Percentiles rank a stretch among this genome's conserved stretches.
Evolutionary conservation across 1,284 basidiomycete genomes (phyloP).

Genomic region (Puccinia hordei): DNA sequence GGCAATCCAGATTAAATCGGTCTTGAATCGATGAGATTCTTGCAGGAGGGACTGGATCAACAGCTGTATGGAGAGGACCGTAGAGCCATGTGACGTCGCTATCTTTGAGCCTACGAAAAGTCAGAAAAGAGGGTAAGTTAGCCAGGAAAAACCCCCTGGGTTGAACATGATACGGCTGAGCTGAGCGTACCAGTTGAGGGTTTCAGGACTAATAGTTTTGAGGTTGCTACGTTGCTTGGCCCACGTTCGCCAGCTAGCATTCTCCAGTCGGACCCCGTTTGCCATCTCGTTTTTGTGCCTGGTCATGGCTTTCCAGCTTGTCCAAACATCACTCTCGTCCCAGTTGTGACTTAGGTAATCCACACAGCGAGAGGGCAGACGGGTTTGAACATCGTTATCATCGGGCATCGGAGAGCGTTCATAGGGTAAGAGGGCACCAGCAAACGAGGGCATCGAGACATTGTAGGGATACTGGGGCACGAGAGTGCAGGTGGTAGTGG

Average conservation of each 20-base stretch:
- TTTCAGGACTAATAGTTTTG: slow-evolving; percentile 92
- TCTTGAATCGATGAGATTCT: slow-evolving; percentile 64
- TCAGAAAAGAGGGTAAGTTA: slow-evolving; percentile 47
- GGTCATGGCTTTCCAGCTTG: slow-evolving; percentile 97
- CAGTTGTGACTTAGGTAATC: slow-evolving; percentile 84
- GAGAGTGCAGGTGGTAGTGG: slow-evolving; percentile 45
- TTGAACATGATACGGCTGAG: slow-evolving; percentile 43
- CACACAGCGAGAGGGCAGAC: slow-evolving; percentile 66
- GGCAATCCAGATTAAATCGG: slow-evolving; percentile 63
- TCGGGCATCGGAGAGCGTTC: slow-evolving; percentile 59
- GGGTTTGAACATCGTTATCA: slow-evolving; percentile 63
- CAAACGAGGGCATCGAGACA: slow-evolving; percentile 55
- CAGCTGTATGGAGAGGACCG: slow-evolving; percentile 88
- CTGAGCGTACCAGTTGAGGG: slow-evolving; percentile 84
- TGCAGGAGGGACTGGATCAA: slow-evolving; percentile 68
- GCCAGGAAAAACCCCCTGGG: slow-evolving; percentile 24
- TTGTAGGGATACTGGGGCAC: slow-evolving; percentile 59
- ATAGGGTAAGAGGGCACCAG: slow-evolving; percentile 50
- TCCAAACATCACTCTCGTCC: slow-evolving; percentile 98
- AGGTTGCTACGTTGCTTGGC: slow-evolving; percentile 98
- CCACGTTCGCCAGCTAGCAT: slow-evolving; percentile 98
- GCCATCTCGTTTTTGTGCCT: slow-evolving; percentile 97
- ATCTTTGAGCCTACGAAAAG: slow-evolving; percentile 87
- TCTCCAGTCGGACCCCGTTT: slow-evolving; percentile 91
- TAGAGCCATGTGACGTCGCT: slow-evolving; percentile 99